Evolutionary conservation across 345 rosid genomes (phyloP).

Genomic region (Dipteronia sinensis): DNA sequence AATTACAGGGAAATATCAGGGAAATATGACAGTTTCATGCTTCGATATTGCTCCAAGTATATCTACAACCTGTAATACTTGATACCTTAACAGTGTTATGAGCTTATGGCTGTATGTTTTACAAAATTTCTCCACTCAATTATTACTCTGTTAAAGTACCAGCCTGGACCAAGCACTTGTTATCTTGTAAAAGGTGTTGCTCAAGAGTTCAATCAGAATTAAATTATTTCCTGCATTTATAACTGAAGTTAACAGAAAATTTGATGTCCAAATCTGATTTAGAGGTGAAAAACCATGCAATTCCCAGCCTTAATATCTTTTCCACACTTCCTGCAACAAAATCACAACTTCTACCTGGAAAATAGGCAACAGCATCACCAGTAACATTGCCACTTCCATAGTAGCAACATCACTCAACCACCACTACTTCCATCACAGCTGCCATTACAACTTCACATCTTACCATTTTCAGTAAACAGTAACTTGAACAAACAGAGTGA

Average conservation of each 20-base stretch:
- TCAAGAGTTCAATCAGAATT: not conserved
- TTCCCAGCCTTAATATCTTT: not conserved
- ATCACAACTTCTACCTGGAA: not conserved
- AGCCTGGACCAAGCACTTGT: not conserved
- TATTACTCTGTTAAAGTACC: not conserved
- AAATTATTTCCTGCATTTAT: not conserved
- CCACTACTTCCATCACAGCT: not conserved
- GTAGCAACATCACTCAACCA: not conserved
- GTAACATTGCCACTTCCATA: not conserved
- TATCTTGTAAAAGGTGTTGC: not conserved
- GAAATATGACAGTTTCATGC: not conserved
- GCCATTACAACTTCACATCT: not conserved
- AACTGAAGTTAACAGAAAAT: not conserved
- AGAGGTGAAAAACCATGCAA: not conserved
- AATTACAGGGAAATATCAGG: not conserved
- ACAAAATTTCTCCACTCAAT: not conserved
- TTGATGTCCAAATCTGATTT: not conserved
- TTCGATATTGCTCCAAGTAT: not conserved
- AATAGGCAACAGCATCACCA: conserved; percentile 7
- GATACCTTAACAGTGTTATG: not conserved
- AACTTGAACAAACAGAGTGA: not conserved
- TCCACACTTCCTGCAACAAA: not conserved
- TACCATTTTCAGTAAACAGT: not conserved
- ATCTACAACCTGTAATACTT: not conserved
- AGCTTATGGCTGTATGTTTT: not conserved